Evolutionary conservation across 2,329 filamentous ascomycete species (phyloP).

Genomic region (Eutypella sp.): DNA sequence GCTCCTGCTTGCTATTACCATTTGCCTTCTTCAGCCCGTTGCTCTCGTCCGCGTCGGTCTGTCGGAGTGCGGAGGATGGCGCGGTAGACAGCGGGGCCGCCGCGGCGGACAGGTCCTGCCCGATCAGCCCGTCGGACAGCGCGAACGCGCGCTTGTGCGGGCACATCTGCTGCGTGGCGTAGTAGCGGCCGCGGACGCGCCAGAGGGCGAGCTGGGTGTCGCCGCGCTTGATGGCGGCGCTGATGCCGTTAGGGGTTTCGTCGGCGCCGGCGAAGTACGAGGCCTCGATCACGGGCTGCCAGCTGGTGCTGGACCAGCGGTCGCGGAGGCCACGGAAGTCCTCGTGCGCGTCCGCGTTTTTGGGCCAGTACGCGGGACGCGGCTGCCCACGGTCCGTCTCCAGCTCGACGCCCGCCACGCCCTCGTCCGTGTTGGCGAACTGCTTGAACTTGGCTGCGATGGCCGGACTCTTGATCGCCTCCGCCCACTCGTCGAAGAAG

Average conservation of each 20-base stretch:
- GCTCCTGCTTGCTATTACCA: slow-evolving; percentile 12
- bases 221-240: slow-evolving; percentile 74
- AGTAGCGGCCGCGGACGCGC: slow-evolving; percentile 74
- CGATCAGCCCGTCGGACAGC: slow-evolving; percentile 79
- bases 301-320: slow-evolving; percentile 62
- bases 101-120: slow-evolving; percentile 46
- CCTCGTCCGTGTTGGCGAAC: slow-evolving; percentile 79
- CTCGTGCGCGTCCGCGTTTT: slow-evolving; percentile 53
- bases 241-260: slow-evolving; percentile 65
- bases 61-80: slow-evolving; percentile 6
- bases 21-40: slow-evolving; percentile 30
- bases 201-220: slow-evolving; percentile 88
- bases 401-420: slow-evolving; percentile 62
- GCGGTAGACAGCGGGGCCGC: slow-evolving; percentile 11
- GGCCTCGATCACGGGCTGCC: slow-evolving; percentile 75
- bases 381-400: slow-evolving; percentile 68
- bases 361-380: slow-evolving; percentile 74
- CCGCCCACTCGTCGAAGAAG: slow-evolving; percentile 91
- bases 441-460: slow-evolving; percentile 69
- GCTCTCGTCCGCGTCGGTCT: no score
- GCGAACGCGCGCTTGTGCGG: slow-evolving; percentile 88
- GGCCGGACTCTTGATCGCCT: slow-evolving; percentile 66
- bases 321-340: slow-evolving; percentile 65
- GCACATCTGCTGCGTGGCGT: slow-evolving; percentile 91
- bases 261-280: slow-evolving; percentile 61